Evolutionary conservation across 192 early-diverging fungal genomes (phyloP).

Genomic region (Rhizoclosmatium globosum): DNA sequence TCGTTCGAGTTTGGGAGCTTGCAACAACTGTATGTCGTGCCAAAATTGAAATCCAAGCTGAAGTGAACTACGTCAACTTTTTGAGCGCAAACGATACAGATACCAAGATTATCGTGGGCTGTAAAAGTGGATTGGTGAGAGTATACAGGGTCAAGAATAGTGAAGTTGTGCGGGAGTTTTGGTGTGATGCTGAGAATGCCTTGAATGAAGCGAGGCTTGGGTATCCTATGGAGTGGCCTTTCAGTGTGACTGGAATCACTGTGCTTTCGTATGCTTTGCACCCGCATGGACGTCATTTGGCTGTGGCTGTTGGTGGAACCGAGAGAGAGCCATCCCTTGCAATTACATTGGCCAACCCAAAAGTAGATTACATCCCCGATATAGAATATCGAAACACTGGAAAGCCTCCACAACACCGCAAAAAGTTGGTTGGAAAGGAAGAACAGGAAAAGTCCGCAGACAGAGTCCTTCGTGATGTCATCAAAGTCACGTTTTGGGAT

Average conservation of each 20-base stretch:
- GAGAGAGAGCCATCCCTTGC: constrained; percentile 5
- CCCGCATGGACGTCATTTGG: constrained; percentile 32
- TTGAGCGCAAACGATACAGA: constrained; percentile 12
- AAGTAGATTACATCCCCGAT: constrained; percentile 1
- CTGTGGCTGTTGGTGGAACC: constrained; percentile 36
- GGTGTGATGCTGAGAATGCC: constrained; percentile 32
- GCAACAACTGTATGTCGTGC: background rate
- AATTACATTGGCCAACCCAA: constrained; percentile 13
- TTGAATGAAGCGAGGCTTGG: constrained; percentile 27
- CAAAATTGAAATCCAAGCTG: constrained; percentile 25
- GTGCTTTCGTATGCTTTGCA: constrained; percentile 37
- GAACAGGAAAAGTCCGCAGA: constrained; percentile 27
- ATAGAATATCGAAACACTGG: background rate
- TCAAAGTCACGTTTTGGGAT: constrained; percentile 45
- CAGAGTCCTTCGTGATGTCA: constrained; percentile 23
- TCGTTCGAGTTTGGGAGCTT: constrained; percentile 36
- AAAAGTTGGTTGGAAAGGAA: background rate
- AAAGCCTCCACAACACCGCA: background rate
- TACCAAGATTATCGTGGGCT: constrained; percentile 25
- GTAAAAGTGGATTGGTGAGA: constrained; percentile 35
- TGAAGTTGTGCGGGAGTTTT: constrained; percentile 37
- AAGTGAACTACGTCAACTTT: constrained; percentile 28
- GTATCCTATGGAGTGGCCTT: constrained; percentile 39
- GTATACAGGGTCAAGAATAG: constrained; percentile 5
- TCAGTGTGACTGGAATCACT: constrained; percentile 18